These are phyloP conservation scores for Fistulifera pelliculosa DNA, from an alignment of 108 stramenopile species.

Conservation along the genomic window DNA sequence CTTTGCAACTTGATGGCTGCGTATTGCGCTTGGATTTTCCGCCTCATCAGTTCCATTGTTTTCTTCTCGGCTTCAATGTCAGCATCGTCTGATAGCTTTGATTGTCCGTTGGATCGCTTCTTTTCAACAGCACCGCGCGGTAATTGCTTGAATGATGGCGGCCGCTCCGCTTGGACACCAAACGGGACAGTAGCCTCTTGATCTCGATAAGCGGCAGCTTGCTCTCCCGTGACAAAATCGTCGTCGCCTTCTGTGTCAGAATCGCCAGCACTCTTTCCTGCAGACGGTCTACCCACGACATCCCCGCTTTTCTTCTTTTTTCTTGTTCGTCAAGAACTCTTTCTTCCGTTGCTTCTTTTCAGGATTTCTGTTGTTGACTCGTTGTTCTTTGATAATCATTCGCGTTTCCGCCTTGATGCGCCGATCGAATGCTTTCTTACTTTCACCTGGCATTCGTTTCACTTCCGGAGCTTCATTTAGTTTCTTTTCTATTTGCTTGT, in stretches of 20 bases:
- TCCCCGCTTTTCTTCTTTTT: conserved; percentile 30
- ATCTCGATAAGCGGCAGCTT: conserved; percentile 4
- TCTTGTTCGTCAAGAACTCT: conserved; percentile 38
- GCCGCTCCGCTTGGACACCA: conserved; percentile 44
- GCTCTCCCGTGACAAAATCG: conserved; percentile 11
- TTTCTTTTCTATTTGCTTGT: conserved; percentile 12
- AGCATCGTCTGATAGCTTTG: conserved; percentile 8
- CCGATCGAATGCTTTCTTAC: conserved; percentile 35
- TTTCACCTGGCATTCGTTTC: conserved; percentile 40
- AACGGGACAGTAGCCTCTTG: conserved; percentile 15
- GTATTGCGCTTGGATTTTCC: conserved; percentile 55
- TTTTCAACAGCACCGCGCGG: conserved; percentile 41
- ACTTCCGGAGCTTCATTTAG: conserved; percentile 6
- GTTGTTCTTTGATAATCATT: conserved; percentile 23
- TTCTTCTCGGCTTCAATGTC: conserved; percentile 30
- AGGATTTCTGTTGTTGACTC: conserved; percentile 12
- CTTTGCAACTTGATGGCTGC: conserved; percentile 33
- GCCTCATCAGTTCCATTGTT: conserved; percentile 52
- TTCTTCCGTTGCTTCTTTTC: conserved; percentile 35
- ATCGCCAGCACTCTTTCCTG: conserved; percentile 1
- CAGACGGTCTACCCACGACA: neutral
- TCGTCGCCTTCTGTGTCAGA: conserved; percentile 1
- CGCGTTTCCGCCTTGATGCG: conserved; percentile 40
- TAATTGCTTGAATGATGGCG: conserved; percentile 40
- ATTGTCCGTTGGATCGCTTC: neutral